A percentile compares a stretch with the other conserved stretches of the same genome.
These are phyloP conservation scores for Hibiscus mutabilis DNA, from an alignment of 345 rosid genomes.

Conservation along the genomic window DNA sequence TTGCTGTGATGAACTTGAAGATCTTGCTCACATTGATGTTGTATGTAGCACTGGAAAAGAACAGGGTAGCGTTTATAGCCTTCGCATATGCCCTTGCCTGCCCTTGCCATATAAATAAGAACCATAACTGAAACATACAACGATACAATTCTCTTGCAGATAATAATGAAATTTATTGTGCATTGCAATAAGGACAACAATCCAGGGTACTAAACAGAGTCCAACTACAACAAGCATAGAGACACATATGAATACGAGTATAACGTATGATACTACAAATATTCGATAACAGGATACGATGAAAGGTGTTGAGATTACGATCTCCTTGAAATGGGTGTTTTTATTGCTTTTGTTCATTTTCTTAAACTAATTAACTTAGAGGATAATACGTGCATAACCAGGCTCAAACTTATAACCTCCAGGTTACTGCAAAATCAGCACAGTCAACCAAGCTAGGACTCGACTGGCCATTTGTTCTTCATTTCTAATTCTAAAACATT, in stretches of 20 bases:
- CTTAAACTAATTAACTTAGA: too few species aligned
- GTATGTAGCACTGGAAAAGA: conserved; percentile 87
- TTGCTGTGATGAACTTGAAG: conserved; percentile 92
- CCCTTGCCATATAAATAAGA: conserved; percentile 4
- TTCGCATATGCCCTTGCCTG: conserved; percentile 89
- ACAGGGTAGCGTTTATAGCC: conserved; percentile 73
- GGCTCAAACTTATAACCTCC: too few species aligned
- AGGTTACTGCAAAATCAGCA: too few species aligned
- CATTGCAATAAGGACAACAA: not conserved
- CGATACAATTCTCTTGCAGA: not conserved
- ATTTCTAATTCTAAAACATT: not conserved
- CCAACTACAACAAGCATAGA: not conserved
- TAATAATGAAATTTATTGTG: not conserved
- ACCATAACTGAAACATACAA: not conserved
- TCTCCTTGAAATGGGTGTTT: not conserved
- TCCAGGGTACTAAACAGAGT: not conserved
- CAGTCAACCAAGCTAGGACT: too few species aligned
- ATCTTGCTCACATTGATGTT: conserved; percentile 92
- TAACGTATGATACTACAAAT: not conserved
- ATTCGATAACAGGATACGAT: not conserved
- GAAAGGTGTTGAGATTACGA: not conserved
- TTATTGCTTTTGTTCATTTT: too few species aligned
- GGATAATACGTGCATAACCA: too few species aligned
- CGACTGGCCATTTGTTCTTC: not conserved
- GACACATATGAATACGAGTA: not conserved